These are phyloP conservation scores for Coemansia sp. DNA, from an alignment of 192 early-diverging fungal genomes.

Conservation along the genomic window DNA sequence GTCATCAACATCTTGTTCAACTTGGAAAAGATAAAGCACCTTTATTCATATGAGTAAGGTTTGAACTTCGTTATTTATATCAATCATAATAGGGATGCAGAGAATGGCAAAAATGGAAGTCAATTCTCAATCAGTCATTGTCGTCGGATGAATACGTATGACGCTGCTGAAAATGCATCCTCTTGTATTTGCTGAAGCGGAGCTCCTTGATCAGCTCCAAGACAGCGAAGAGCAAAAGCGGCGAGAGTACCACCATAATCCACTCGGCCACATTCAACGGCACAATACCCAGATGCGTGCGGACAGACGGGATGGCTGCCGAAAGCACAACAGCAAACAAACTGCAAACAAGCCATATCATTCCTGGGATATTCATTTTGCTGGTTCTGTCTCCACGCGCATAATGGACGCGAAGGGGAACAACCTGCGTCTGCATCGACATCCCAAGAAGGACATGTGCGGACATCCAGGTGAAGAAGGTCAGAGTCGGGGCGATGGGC, in stretches of 20 bases:
- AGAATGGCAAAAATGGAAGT: too few species aligned
- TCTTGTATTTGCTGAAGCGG: neutral
- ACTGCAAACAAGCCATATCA: slow-evolving; percentile 21
- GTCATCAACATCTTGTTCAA: too few species aligned
- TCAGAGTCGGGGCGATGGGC: slow-evolving; percentile 38
- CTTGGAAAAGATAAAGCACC: too few species aligned
- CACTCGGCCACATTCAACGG: slow-evolving; percentile 39
- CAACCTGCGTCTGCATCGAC: slow-evolving; percentile 30
- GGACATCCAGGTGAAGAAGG: slow-evolving; percentile 42
- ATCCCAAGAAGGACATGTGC: slow-evolving; percentile 40
- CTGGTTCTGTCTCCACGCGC: neutral
- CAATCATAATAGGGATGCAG: too few species aligned
- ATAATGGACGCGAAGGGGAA: slow-evolving; percentile 28
- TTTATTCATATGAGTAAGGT: too few species aligned
- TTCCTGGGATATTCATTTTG: slow-evolving; percentile 11
- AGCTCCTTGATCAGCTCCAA: slow-evolving; percentile 38
- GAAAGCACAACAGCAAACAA: slow-evolving; percentile 14
- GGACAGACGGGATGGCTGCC: slow-evolving; percentile 16
- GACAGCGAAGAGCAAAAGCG: slow-evolving; percentile 24
- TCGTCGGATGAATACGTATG: neutral
- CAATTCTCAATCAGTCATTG: neutral
- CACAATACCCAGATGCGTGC: slow-evolving; percentile 34
- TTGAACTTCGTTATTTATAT: too few species aligned
- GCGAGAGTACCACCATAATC: slow-evolving; percentile 23
- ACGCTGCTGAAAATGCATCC: neutral